Evolutionary conservation across 1,284 basidiomycete genomes (phyloP).

Genomic region (Ganoderma leucocontextum): DNA sequence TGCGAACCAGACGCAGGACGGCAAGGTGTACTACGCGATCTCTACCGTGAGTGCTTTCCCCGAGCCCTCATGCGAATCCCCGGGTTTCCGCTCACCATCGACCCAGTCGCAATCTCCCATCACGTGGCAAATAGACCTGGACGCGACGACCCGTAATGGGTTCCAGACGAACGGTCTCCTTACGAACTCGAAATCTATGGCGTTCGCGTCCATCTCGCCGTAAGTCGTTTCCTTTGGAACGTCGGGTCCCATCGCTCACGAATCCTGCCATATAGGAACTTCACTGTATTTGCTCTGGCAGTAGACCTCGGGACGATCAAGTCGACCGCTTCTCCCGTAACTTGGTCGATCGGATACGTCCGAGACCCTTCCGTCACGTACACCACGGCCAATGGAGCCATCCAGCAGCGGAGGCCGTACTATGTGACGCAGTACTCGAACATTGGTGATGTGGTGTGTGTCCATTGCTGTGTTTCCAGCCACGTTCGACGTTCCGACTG

Average conservation of each 20-base stretch:
- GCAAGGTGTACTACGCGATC: conserved; percentile 35
- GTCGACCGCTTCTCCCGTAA: conserved; percentile 29
- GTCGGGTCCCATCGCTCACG: background rate
- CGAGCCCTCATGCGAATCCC: background rate
- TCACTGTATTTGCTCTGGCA: conserved; percentile 34
- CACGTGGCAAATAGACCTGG: conserved; percentile 31
- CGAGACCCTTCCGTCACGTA: conserved; percentile 36
- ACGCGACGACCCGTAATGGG: conserved; percentile 17
- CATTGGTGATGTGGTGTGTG: conserved; percentile 32
- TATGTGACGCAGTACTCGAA: conserved; percentile 34
- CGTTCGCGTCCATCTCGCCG: conserved; percentile 29
- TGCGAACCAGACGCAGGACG: conserved; percentile 35
- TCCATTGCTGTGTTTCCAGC: background rate
- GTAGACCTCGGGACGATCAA: conserved; percentile 35
- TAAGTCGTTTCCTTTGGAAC: conserved; percentile 7
- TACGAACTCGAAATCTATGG: conserved; percentile 17
- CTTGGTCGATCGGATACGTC: conserved; percentile 37
- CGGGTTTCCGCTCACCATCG: background rate
- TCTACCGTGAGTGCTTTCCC: conserved; percentile 20
- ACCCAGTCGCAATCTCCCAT: conserved; percentile 22
- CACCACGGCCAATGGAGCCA: conserved; percentile 31
- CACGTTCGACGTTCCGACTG: background rate
- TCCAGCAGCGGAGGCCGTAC: conserved; percentile 37
- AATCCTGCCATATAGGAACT: conserved; percentile 18
- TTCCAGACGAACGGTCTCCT: conserved; percentile 29